Conservation (phyloP, 768 basidiomycete species). For the Ramaria sp. region DNA sequence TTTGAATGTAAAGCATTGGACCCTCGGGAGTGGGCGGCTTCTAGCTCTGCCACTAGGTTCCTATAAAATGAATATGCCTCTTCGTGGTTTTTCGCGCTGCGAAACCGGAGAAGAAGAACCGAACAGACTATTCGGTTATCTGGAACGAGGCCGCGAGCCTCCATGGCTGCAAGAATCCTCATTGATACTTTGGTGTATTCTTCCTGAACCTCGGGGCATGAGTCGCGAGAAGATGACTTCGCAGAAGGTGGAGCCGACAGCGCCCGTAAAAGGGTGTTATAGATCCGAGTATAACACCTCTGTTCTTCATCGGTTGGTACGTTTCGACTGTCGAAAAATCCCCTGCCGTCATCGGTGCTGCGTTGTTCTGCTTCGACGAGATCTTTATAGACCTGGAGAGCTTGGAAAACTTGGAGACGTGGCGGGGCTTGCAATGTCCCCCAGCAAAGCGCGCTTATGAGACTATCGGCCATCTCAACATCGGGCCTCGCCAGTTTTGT, state of each 20-base stretch:
- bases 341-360: background rate
- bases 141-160: background rate
- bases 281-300: conserved; percentile 22
- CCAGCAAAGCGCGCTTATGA: conserved; percentile 42
- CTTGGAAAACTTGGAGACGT: conserved; percentile 38
- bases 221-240: background rate
- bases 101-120: conserved; percentile 2
- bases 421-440: conserved; percentile 24
- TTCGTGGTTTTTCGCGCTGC: background rate
- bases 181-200: background rate
- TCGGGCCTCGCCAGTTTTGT: conserved; percentile 24
- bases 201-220: background rate
- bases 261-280: conserved; percentile 29
- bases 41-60: background rate
- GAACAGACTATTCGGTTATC: background rate
- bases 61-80: conserved; percentile 3
- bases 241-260: background rate
- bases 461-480: conserved; percentile 39
- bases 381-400: conserved; percentile 43
- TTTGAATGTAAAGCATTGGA: background rate
- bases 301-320: background rate
- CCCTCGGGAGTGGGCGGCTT: background rate
- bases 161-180: conserved; percentile 2
- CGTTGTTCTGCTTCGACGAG: conserved; percentile 20
- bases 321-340: background rate